Evolutionary conservation across 164 flowering plant species (phyloP).

Genomic region (Magnolia officinalis): DNA sequence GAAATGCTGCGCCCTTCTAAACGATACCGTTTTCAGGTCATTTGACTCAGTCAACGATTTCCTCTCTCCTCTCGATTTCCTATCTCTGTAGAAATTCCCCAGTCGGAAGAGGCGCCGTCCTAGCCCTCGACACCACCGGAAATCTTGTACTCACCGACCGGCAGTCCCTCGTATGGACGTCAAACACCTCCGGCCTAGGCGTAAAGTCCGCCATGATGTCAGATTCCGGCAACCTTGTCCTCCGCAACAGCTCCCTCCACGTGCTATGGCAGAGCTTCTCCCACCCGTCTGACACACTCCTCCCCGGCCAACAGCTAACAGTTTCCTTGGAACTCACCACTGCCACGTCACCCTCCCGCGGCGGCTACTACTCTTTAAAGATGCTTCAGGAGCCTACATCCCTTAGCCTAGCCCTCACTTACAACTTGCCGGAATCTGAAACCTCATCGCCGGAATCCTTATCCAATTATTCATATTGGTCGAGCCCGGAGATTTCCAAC

Average conservation of each 20-base stretch:
- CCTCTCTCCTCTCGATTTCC: constrained; percentile 36
- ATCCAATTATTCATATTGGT: constrained; percentile 67
- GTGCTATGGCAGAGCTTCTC: constrained; percentile 69
- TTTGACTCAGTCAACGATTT: constrained; percentile 36
- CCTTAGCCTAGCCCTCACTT: constrained; percentile 63
- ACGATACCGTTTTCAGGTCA: constrained; percentile 36
- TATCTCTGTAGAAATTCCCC: constrained; percentile 62
- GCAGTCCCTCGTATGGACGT: constrained; percentile 46
- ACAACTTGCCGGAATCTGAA: constrained; percentile 44
- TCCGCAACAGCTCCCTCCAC: constrained; percentile 25
- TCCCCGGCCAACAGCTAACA: constrained; percentile 68
- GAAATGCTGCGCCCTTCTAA: background rate
- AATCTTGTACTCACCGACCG: constrained; percentile 60
- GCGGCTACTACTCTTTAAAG: constrained; percentile 67
- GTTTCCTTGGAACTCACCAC: constrained; percentile 59
- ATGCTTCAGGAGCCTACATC: constrained; percentile 87
- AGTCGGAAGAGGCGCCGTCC: constrained; percentile 57
- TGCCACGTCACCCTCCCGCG: constrained; percentile 22
- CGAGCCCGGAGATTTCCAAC: constrained; percentile 65
- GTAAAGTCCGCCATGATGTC: constrained; percentile 46
- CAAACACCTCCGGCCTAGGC: constrained; percentile 62
- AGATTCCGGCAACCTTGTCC: constrained; percentile 78
- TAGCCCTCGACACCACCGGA: constrained; percentile 70
- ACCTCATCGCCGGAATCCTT: constrained; percentile 15
- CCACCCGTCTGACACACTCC: constrained; percentile 84